Evolutionary conservation across 164 flowering plant genomes (phyloP), one percentile per base, ranked within the genome.

Genomic region (Umbellularia californica): DNA sequence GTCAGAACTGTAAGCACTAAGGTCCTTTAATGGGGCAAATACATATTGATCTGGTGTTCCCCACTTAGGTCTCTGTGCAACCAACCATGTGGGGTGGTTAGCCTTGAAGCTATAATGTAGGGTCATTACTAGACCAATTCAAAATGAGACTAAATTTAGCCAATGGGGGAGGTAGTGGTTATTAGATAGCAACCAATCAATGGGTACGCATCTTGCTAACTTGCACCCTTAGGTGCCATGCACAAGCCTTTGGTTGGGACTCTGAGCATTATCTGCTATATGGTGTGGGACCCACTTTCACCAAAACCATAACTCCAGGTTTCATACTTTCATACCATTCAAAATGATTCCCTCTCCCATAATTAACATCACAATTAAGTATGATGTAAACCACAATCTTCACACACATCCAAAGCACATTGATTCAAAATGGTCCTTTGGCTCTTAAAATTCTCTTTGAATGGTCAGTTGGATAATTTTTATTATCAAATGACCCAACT

Each of bases 61-160:
- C 58, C 17, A 41, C 1, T 67, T 22, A 35, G 71, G 24, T 47
- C 47, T 69, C 58, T 69, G 41, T 69, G 71, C 25, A 41, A 25
- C 71, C 15, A 47, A 3, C 58, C 35, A 41, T 41, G 55, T 22
- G 52, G 33, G 58, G 9, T 22, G n/a, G 71, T 23, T 47, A 35
- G 41, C 55, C 25, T 23, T 47, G 10, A n/a, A 20, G 71, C 28
- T 19, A 47, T 69, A 69, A 41, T 69, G 55, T 20, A 23, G 14
- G 28, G 20, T 69, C 71, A 23, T 69, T 69, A 69, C 71, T 47
- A 28, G 4, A 41, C 71, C 58, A 69, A 69, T 69, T 69, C 55
- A 69, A 69, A 55, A 69, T 1, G 15, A 6, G 2, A n/a, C 71
- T 69, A 69, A 41, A 69, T 69, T 67, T 28, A 67, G 69, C n/a